Base-by-base conservation (phyloP, 2,329 filamentous ascomycete genomes). In the Xylariales sp. region DNA sequence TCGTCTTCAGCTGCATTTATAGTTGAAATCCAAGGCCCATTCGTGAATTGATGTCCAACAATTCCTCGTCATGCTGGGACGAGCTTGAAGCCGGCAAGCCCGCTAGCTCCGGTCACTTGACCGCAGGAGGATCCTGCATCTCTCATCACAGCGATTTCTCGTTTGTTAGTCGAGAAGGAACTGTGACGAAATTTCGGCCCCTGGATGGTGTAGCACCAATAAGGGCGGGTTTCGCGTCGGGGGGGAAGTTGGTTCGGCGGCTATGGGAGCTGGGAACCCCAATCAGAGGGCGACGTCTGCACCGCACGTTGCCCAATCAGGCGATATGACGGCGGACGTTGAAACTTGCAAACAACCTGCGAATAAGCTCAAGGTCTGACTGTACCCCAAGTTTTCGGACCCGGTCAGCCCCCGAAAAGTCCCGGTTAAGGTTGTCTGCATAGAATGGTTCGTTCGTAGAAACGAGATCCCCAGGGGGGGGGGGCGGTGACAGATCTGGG, bases 261-360 rank as follows among this genome's bases (percentile, higher is more conserved):
- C 25, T 38, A 38, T 23, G 15, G n/a, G 14, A 11, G 14, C n/a
- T 15, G 6, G 35, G 10, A 7, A 21, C 35, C n/a, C n/a, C 35
- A 38, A 38, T 38, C 27, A 31, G 14, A n/a, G 15, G n/a, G 4
- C 15, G 17, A 13, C 27, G 15, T 10, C 24, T 17, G n/a, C 16
- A 7, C 15, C n/a, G 5, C 27, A 28, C 27, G 31, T 38, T 38
- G 28, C 35, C 35, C 35, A 38, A 38, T 38, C 27, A 31, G 35
- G 27, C 30, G 27, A 38, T 31, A 15, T 38, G 35, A 38, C 19
- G 35, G 30, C 20, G 29, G 34, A 35, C 27, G 14, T 35, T 12
- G n/a, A 15, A 15, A 15, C n/a, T 20, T 35, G 8, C 20, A 11
- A 16, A 10, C 20, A 25, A 20, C 15, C 19, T 31, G 17, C 15